phyloP scores from a whole-genome alignment of 2,329 filamentous ascomycete genomes.

The Clarireedia homoeocarpa region DNA sequence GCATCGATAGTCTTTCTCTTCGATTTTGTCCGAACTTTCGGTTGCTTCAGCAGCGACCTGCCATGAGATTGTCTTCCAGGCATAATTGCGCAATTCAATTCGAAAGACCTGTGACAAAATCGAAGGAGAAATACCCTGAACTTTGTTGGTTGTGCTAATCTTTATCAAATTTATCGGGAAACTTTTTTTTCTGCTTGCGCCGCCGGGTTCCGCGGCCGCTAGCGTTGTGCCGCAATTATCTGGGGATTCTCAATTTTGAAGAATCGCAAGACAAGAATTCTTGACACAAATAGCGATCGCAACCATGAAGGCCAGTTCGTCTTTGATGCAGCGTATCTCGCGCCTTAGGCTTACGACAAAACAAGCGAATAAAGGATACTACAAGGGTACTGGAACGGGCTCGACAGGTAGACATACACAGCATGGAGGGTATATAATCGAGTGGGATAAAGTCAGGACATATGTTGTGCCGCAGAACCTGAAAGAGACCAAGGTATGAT shows the following conservation, averaged over 20 bases:
- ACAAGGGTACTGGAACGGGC: conserved; percentile 90
- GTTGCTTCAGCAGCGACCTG: conserved; percentile 23
- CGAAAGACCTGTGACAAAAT: not conserved
- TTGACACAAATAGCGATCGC: not conserved
- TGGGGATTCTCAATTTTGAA: conserved; percentile 3
- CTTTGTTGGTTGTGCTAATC: not conserved
- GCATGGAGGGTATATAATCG: conserved; percentile 74
- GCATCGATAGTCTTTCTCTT: conserved; percentile 45
- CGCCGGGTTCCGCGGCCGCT: conserved; percentile 16
- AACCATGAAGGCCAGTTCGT: conserved; percentile 58
- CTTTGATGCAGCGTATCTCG: conserved; percentile 60
- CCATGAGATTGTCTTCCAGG: conserved; percentile 31
- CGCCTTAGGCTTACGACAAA: conserved; percentile 85
- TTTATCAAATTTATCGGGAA: conserved; percentile 19
- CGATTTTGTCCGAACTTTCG: conserved; percentile 35
- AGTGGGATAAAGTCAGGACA: conserved; percentile 83
- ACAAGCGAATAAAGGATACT: conserved; percentile 86
- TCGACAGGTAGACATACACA: conserved; percentile 80
- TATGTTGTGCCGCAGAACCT: conserved; percentile 71
- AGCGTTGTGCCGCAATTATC: conserved; percentile 3
- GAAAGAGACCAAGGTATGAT: conserved; percentile 60
- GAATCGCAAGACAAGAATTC: conserved; percentile 1
- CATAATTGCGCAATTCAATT: conserved; percentile 20
- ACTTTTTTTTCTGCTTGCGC: conserved; percentile 15
- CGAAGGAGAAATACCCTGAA: conserved; percentile 3